Conservation (phyloP, 2,329 filamentous ascomycete genomes). For the Didymella arachidicola region DNA sequence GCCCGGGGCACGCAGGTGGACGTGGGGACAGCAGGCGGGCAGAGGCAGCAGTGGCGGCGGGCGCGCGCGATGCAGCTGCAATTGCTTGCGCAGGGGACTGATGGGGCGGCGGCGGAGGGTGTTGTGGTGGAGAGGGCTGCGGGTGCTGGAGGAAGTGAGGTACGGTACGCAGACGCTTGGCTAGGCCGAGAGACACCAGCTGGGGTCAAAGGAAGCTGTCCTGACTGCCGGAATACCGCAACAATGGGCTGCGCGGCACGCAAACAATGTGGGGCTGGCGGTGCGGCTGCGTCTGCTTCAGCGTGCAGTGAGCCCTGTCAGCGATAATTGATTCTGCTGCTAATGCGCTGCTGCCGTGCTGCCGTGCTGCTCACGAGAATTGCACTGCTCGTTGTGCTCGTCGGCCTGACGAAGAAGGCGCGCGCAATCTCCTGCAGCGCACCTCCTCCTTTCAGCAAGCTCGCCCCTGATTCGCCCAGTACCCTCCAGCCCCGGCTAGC, state of each 20-base stretch:
- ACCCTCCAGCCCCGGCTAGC: conserved; percentile 17
- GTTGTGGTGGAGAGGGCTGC: conserved; percentile 21
- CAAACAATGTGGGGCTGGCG: conserved; percentile 14
- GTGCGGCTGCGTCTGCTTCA: conserved; percentile 2
- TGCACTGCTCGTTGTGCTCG: conserved; percentile 8
- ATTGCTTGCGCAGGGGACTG: conserved; percentile 26
- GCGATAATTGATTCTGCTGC: conserved; percentile 15
- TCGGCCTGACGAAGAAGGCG: conserved; percentile 38
- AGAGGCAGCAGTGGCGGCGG: conserved; percentile 27
- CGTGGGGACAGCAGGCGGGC: conserved; percentile 18
- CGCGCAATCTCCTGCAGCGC: conserved; percentile 41
- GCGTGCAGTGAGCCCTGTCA: background rate
- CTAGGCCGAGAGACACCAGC: conserved; percentile 42
- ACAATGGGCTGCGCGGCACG: conserved; percentile 20
- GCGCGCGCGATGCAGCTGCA: conserved; percentile 27
- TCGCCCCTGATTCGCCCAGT: conserved; percentile 26
- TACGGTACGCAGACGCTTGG: conserved; percentile 46
- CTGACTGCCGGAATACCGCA: conserved; percentile 16
- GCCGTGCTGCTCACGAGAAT: conserved; percentile 8
- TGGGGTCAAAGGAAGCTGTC: conserved; percentile 30
- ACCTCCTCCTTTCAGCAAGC: conserved; percentile 29
- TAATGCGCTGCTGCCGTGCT: background rate
- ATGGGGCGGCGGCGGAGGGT: conserved; percentile 20
- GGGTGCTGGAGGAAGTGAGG: conserved; percentile 40
- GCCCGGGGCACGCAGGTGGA: conserved; percentile 31